Percentiles rank a stretch among this genome's conserved stretches.
Evolutionary conservation across 169 alveolate species (phyloP).

Genomic region (Plasmodium berghei): DNA sequence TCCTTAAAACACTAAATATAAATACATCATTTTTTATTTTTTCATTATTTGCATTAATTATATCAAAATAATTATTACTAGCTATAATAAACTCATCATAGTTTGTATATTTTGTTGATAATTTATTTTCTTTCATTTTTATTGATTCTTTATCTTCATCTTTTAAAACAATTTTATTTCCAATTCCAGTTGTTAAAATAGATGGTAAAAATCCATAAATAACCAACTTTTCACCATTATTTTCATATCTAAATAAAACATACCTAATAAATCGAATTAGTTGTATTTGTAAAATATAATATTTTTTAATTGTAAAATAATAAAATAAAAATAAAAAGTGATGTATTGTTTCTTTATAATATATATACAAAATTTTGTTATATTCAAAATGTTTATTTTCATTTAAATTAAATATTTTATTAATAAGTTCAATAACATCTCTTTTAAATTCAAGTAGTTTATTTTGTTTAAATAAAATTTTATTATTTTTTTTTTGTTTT

Average conservation of each 20-base stretch:
- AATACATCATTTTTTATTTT: conserved; percentile 58
- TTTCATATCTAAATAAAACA: conserved; percentile 34
- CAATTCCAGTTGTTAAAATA: background rate
- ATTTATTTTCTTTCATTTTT: conserved; percentile 2
- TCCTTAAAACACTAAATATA: conserved; percentile 65
- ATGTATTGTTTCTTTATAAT: conserved; percentile 41
- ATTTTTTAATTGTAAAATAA: conserved; percentile 62
- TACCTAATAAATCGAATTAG: conserved; percentile 24
- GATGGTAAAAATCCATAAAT: too few species aligned
- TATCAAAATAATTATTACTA: conserved; percentile 46
- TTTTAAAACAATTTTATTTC: too few species aligned
- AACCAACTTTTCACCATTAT: background rate
- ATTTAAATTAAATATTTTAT: conserved; percentile 18
- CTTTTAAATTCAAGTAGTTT: conserved; percentile 35
- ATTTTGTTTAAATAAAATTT: conserved; percentile 23
- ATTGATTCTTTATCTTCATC: background rate
- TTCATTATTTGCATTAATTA: conserved; percentile 21
- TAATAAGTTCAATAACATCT: conserved; percentile 16
- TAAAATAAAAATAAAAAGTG: conserved; percentile 51
- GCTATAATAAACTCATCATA: conserved; percentile 58
- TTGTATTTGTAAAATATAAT: conserved; percentile 47
- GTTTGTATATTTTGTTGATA: conserved; percentile 8
- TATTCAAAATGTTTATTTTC: conserved; percentile 18
- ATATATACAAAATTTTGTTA: conserved; percentile 20
- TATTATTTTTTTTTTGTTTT: background rate